phyloP scores from a whole-genome alignment of 768 basidiomycete genomes.

The Harrya chromipes region DNA sequence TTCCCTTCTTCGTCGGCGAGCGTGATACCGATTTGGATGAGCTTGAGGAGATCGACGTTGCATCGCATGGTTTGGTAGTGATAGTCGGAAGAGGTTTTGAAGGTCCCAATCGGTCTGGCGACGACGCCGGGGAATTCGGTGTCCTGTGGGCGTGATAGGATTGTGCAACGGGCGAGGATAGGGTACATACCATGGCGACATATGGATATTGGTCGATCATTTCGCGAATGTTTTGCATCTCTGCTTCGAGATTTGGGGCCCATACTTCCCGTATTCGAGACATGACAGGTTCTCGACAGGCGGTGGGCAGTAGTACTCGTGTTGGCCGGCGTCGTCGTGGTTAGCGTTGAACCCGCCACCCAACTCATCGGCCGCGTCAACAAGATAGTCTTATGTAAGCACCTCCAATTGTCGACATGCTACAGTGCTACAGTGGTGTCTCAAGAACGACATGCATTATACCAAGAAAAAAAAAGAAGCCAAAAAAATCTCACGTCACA shows the following conservation, averaged over 20 bases:
- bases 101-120: slow-evolving; percentile 92
- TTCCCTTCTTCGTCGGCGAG: slow-evolving; percentile 93
- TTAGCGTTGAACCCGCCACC: slow-evolving; percentile 14
- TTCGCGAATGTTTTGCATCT: slow-evolving; percentile 86
- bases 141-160: slow-evolving; percentile 53
- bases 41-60: slow-evolving; percentile 96
- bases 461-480: slow-evolving; percentile 16
- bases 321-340: slow-evolving; percentile 15
- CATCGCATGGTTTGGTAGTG: slow-evolving; percentile 99
- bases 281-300: slow-evolving; percentile 38
- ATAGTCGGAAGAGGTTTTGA: slow-evolving; percentile 96
- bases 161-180: slow-evolving; percentile 5
- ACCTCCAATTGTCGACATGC: slow-evolving; percentile 3
- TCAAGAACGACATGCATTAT: slow-evolving; percentile 5
- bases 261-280: slow-evolving; percentile 93
- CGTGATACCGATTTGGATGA: slow-evolving; percentile 96
- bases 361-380: slow-evolving; percentile 16
- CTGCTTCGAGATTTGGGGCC: slow-evolving; percentile 87
- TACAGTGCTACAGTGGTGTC: slow-evolving; percentile 6
- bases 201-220: slow-evolving; percentile 89
- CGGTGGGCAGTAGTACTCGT: not conserved
- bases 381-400: slow-evolving; percentile 26
- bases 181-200: slow-evolving; percentile 81
- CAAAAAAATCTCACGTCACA: slow-evolving; percentile 12
- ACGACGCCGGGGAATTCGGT: slow-evolving; percentile 99